These are phyloP conservation scores for Aureoboletus auriporus DNA, from an alignment of 768 basidiomycete genomes.

Conservation along the genomic window DNA sequence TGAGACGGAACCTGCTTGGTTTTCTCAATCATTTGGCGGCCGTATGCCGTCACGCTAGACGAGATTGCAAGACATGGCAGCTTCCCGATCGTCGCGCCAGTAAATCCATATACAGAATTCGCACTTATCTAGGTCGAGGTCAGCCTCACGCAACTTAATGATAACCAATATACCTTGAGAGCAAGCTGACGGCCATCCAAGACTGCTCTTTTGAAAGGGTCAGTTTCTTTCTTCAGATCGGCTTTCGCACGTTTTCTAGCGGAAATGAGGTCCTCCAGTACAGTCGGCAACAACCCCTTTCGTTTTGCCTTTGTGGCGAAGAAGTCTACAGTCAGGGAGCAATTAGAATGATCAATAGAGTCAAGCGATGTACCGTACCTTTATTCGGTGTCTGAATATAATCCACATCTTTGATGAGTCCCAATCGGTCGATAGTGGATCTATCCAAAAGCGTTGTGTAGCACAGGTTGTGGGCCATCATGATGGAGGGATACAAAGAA, in stretches of 20 bases:
- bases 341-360: neutral
- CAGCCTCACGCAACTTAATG: neutral
- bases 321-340: constrained; percentile 52
- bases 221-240: constrained; percentile 94
- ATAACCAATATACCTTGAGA: constrained; percentile 59
- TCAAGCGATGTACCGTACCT: constrained; percentile 43
- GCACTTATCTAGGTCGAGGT: constrained; percentile 78
- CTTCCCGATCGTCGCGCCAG: constrained; percentile 96
- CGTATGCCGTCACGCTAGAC: constrained; percentile 92
- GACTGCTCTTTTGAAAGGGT: constrained; percentile 96
- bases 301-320: constrained; percentile 72
- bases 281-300: constrained; percentile 87
- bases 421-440: constrained; percentile 68
- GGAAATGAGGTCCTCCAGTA: constrained; percentile 89
- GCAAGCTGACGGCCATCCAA: constrained; percentile 96
- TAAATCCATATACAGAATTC: constrained; percentile 99
- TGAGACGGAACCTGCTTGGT: constrained; percentile 69
- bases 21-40: constrained; percentile 98
- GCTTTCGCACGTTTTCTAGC: constrained; percentile 94
- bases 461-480: constrained; percentile 99
- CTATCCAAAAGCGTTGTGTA: constrained; percentile 95
- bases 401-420: constrained; percentile 79
- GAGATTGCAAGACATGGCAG: constrained; percentile 95
- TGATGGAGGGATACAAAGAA: constrained; percentile 97
- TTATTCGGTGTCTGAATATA: constrained; percentile 96